A percentile compares a stretch with the other conserved stretches of the same genome.
phyloP scores from a whole-genome alignment of 2,329 filamentous ascomycete species.

The Botrytis sinoallii region DNA sequence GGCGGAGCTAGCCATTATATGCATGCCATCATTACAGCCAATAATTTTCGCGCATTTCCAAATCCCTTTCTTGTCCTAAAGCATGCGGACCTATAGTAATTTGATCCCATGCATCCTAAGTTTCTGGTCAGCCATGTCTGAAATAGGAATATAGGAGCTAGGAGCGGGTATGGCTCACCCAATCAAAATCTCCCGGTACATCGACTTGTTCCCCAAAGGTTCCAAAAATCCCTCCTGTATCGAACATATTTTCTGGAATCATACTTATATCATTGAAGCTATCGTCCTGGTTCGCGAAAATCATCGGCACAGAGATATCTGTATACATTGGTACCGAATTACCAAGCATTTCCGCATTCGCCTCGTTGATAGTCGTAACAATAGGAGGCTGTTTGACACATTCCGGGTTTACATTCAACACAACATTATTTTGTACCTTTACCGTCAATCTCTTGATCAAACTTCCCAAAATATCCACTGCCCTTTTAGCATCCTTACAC shows the following conservation, averaged over 20 bases:
- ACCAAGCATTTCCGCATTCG: not conserved
- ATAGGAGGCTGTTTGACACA: not conserved
- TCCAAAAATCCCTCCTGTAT: conserved; percentile 16
- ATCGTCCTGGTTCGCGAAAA: conserved; percentile 1
- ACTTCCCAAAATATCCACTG: conserved; percentile 24
- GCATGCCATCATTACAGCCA: not conserved
- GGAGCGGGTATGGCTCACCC: conserved; percentile 21
- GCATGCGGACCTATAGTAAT: conserved; percentile 20
- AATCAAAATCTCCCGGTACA: conserved; percentile 27
- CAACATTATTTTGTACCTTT: conserved; percentile 9
- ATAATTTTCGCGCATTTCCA: not conserved
- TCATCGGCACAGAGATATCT: conserved; percentile 16
- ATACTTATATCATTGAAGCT: not conserved
- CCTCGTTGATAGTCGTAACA: conserved; percentile 11
- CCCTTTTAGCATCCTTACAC: conserved; percentile 29
- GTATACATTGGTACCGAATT: not conserved
- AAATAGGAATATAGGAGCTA: not conserved
- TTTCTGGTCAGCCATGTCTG: not conserved
- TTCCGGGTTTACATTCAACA: not conserved
- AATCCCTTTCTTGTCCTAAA: not conserved
- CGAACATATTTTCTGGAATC: conserved; percentile 25
- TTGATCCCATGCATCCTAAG: conserved; percentile 30
- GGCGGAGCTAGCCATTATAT: not conserved
- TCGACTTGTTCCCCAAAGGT: conserved; percentile 24
- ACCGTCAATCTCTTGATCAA: conserved; percentile 25